phyloP scores from a whole-genome alignment of 2,329 filamentous ascomycete genomes.

The Esteya vermicola region DNA sequence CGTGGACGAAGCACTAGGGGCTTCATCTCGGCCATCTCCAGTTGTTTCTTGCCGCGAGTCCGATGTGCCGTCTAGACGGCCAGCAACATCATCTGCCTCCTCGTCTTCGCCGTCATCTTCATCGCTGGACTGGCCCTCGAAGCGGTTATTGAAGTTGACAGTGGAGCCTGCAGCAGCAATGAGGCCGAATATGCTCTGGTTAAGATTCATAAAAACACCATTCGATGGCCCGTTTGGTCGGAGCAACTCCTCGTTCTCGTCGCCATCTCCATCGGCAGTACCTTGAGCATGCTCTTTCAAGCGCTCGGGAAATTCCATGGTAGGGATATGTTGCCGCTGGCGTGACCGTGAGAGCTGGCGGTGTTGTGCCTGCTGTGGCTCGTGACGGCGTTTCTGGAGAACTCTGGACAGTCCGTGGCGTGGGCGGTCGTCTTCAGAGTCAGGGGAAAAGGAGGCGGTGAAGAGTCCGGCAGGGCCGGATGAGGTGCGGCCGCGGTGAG shows the following conservation, averaged over 20 bases:
- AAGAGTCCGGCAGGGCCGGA: not conserved
- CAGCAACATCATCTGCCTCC: not conserved
- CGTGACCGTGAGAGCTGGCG: too few relatives aligned
- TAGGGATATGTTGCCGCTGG: conserved; percentile 18
- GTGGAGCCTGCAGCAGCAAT: conserved; percentile 78
- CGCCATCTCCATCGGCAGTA: conserved; percentile 28
- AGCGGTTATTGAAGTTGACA: conserved; percentile 68
- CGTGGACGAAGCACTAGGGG: too few relatives aligned
- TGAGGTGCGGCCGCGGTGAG: not conserved
- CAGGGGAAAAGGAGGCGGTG: not conserved
- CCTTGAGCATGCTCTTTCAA: conserved; percentile 20
- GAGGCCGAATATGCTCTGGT: conserved; percentile 87
- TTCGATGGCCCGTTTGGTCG: conserved; percentile 26
- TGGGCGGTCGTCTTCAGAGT: not conserved
- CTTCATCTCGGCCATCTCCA: not conserved
- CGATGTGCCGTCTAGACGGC: conserved; percentile 41
- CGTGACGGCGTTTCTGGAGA: conserved; percentile 29
- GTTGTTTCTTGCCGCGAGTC: not conserved
- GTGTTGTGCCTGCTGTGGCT: too few relatives aligned
- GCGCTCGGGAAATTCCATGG: conserved; percentile 38
- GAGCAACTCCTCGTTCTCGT: conserved; percentile 34
- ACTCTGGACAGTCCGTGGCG: conserved; percentile 13
- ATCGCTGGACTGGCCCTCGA: conserved; percentile 67
- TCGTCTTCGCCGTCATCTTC: conserved; percentile 43
- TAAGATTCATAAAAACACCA: conserved; percentile 58